A percentile compares a stretch with the other conserved stretches of the same genome.
phyloP scores from a whole-genome alignment of 768 basidiomycete species.

The Leccinum rimulosum region DNA sequence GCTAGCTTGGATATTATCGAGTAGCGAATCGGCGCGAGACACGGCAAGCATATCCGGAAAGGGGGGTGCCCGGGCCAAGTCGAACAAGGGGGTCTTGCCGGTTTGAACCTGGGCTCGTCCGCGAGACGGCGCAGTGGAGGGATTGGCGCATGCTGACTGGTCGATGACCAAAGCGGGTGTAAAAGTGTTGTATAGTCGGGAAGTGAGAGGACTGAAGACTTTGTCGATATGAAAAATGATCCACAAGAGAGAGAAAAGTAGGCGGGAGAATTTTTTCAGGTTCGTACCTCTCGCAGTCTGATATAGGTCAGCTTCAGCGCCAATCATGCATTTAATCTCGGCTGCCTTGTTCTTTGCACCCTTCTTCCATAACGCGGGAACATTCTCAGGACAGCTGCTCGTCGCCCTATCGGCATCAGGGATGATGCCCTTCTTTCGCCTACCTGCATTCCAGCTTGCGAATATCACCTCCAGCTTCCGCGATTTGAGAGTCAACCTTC shows the following conservation, averaged over 20 bases:
- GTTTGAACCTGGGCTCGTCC: background rate
- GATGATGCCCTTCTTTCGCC: slow-evolving; percentile 5
- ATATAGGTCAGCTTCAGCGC: background rate
- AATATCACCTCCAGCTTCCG: background rate
- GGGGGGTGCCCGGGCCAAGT: background rate
- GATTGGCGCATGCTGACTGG: background rate
- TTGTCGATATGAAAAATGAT: background rate
- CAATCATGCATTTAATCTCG: background rate
- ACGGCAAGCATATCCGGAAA: background rate
- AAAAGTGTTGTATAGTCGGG: background rate
- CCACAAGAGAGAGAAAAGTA: background rate
- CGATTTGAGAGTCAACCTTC: background rate
- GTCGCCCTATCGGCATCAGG: background rate
- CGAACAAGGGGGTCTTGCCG: background rate
- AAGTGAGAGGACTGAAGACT: background rate
- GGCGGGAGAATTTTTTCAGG: background rate
- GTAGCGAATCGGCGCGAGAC: background rate
- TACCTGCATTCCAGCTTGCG: slow-evolving; percentile 1
- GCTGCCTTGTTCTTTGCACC: background rate
- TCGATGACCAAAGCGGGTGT: background rate
- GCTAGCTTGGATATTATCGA: background rate
- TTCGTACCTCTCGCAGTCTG: background rate
- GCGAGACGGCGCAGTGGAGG: background rate
- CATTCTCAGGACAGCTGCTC: background rate
- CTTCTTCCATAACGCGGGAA: background rate